Evolutionary conservation across 164 flowering plant genomes (phyloP), one percentile per base, ranked within the genome.

Genomic region (Warburgia ugandensis): DNA sequence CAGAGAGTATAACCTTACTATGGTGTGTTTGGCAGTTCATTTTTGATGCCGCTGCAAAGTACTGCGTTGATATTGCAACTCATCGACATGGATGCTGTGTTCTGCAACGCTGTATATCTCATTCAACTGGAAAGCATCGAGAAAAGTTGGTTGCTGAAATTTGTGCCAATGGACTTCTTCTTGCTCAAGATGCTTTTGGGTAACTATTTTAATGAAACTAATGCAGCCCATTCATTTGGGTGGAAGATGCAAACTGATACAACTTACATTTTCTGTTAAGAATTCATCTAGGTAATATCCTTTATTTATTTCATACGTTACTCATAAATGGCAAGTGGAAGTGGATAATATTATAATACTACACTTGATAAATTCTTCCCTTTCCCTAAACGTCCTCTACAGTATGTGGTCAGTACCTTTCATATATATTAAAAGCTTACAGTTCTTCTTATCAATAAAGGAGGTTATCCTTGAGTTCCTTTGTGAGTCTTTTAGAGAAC

Each of bases 171-270:
- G 77, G 69, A n/a, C 68, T 72, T 53, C 58, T 58, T 0, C 80
- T 79, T 45, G 72, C 84, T 29, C 77, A 70, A 62, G 73, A 76
- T 70, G 60, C 72, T 44, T 79, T 35, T 55, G 84, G 84, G 84
- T 79, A 75, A 66, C 30, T 39, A 33, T 43, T 53, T 42, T 23
- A 32, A 28, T 6, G 12, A 28, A 38, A 45, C 2, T 13, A 13
- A 27, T 28, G 31, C 17, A 7, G 32, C 31, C 19, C 28, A 20
- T 23, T 48, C 11, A 10, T 50, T 37, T n/a, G 3, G 12, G 16
- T 37, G 40, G 11, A 13, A 37, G 41, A 37, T n/a, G 14, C 41
- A 37, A 37, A 37, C 11, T 1, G 41, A 37, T n/a, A n/a, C n/a
- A n/a, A n/a, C n/a, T n/a, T n/a, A n/a, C n/a, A n/a, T n/a, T n/a